phyloP scores from a whole-genome alignment of 140 eudicot genomes.

The Ambrosia hybrid region DNA sequence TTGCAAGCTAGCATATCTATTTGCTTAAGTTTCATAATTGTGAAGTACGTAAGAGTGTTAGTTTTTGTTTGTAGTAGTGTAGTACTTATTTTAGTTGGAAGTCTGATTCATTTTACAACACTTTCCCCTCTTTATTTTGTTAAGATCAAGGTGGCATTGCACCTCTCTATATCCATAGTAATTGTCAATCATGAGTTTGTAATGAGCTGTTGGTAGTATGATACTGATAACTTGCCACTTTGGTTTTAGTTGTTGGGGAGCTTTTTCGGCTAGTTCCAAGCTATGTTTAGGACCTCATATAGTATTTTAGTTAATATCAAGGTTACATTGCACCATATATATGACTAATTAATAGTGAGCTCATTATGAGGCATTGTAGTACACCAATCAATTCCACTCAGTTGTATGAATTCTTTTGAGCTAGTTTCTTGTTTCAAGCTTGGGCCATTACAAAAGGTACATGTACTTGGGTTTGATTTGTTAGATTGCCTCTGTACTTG shows the following conservation, averaged over 20 bases:
- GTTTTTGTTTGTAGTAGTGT: conserved; percentile 1
- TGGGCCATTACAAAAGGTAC: conserved; percentile 7
- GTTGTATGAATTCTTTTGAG: background rate
- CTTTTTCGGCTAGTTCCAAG: background rate
- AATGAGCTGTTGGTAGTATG: background rate
- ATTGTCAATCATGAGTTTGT: background rate
- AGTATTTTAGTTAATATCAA: background rate
- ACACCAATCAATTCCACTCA: conserved; percentile 2
- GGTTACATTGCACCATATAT: background rate
- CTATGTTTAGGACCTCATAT: background rate
- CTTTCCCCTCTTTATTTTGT: background rate
- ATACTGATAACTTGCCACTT: conserved; percentile 2
- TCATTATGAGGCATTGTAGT: conserved; percentile 9
- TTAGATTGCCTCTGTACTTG: conserved; percentile 1
- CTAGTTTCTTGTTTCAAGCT: conserved; percentile 15
- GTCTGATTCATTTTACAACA: background rate
- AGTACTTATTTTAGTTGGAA: conserved; percentile 5
- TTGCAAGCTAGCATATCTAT: conserved; percentile 2
- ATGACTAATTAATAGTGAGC: background rate
- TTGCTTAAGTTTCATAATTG: conserved; percentile 3
- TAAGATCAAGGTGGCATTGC: conserved; percentile 16
- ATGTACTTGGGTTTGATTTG: conserved; percentile 18
- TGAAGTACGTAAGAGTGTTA: conserved; percentile 3
- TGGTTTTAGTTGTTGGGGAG: background rate
- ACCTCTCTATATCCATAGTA: conserved; percentile 3